Evolutionary conservation across 148 eudicot species (phyloP).

Genomic region (Hydrangea macrophylla): DNA sequence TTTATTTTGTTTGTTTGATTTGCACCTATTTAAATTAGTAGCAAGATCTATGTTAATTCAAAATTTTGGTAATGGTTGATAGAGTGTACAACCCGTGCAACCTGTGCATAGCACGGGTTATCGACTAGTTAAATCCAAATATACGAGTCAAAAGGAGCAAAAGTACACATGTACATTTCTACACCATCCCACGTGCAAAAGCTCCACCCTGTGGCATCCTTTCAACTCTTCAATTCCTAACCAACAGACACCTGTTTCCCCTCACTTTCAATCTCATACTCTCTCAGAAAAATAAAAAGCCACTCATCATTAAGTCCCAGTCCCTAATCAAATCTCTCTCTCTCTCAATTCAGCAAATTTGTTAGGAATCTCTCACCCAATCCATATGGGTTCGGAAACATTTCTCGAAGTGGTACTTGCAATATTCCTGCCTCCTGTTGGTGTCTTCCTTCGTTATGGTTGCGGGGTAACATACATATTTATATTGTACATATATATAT

Average conservation of each 20-base stretch:
- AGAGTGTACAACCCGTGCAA: no score
- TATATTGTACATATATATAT: not conserved
- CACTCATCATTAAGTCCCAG: not conserved
- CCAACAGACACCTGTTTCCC: not conserved
- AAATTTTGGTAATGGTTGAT: no score
- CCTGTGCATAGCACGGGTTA: no score
- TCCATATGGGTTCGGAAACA: slow-evolving; percentile 47
- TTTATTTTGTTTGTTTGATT: no score
- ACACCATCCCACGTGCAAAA: not conserved
- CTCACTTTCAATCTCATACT: not conserved
- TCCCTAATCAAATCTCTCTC: not conserved
- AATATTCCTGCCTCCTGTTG: slow-evolving; percentile 49
- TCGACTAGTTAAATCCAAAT: no score
- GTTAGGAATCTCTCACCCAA: not conserved
- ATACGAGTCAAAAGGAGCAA: not conserved
- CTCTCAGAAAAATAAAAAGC: not conserved
- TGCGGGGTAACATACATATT: slow-evolving; percentile 33
- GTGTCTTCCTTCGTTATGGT: slow-evolving; percentile 58
- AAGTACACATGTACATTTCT: not conserved
- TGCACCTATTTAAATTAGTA: no score
- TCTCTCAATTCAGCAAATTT: not conserved
- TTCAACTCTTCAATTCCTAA: not conserved
- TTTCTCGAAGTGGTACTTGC: slow-evolving; percentile 50
- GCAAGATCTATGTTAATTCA: no score
- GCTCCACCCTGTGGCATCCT: not conserved